Evolutionary conservation across 2,329 filamentous ascomycete species (phyloP).

Genomic region (Thermothelomyces thermophilus): DNA sequence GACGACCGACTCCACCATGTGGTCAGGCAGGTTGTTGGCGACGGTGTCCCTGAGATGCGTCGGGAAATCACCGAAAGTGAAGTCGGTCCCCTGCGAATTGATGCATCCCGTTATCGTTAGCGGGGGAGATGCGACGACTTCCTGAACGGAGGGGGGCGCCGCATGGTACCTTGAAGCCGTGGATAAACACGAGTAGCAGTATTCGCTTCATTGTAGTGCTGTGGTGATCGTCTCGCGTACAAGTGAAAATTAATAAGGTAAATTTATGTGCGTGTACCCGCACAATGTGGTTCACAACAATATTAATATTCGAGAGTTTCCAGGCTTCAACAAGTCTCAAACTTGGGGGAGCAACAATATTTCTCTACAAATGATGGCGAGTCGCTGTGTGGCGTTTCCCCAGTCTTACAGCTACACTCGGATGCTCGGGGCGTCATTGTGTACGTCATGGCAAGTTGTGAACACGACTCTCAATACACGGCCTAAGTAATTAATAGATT

Average conservation of each 20-base stretch:
- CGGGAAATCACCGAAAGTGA: constrained; percentile 64
- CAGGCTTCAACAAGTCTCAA: no score
- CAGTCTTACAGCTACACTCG: background rate
- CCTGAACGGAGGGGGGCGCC: no score
- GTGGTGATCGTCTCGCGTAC: background rate
- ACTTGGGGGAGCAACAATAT: no score
- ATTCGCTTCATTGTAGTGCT: constrained; percentile 36
- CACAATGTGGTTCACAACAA: no score
- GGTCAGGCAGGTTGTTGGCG: constrained; percentile 50
- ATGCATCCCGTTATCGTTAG: background rate
- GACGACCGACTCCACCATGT: constrained; percentile 54
- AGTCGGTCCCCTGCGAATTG: constrained; percentile 51
- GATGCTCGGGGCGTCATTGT: background rate
- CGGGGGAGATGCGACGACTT: background rate
- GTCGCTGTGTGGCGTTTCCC: background rate
- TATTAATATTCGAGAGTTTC: no score
- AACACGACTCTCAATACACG: no score
- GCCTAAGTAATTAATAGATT: no score
- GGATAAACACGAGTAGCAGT: constrained; percentile 65
- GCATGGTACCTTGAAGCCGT: constrained; percentile 41
- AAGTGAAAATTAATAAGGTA: no score
- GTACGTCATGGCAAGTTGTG: background rate
- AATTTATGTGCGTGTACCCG: no score
- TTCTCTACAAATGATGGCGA: background rate
- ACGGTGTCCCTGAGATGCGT: constrained; percentile 55